Evolutionary conservation across 2,329 filamentous ascomycete genomes (phyloP).

Genomic region (Penicillium sp.): DNA sequence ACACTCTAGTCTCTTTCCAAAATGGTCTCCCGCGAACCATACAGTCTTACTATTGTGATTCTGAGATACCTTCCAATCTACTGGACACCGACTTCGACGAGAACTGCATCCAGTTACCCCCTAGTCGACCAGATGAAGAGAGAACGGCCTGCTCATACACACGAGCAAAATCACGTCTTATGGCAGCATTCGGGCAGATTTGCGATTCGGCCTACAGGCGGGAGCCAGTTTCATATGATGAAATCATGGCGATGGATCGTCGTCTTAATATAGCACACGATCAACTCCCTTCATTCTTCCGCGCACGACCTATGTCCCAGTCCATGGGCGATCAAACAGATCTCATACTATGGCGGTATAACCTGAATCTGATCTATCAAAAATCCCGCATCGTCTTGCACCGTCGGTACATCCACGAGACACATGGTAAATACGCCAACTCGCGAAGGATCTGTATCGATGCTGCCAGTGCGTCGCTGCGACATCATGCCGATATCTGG

Average conservation of each 20-base stretch:
- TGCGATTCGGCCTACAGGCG: conserved; percentile 38
- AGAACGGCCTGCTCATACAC: conserved; percentile 49
- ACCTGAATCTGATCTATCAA: conserved; percentile 53
- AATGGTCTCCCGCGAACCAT: conserved; percentile 64
- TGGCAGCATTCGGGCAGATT: conserved; percentile 39
- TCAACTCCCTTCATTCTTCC: conserved; percentile 22
- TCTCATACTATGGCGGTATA: conserved; percentile 54
- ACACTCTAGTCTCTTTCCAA: conserved; percentile 62
- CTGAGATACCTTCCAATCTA: conserved; percentile 58
- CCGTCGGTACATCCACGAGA: conserved; percentile 50
- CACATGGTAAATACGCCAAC: conserved; percentile 39
- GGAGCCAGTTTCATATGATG: conserved; percentile 35
- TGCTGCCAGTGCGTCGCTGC: conserved; percentile 50
- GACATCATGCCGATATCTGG: conserved; percentile 52
- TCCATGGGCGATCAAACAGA: conserved; percentile 51
- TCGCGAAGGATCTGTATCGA: conserved; percentile 50
- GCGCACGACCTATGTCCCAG: conserved; percentile 27
- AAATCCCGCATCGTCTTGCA: conserved; percentile 56
- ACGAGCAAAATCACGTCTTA: conserved; percentile 37
- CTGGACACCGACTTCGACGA: conserved; percentile 61
- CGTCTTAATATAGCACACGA: conserved; percentile 34
- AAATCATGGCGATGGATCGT: conserved; percentile 38
- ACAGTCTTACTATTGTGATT: conserved; percentile 61
- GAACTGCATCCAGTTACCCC: conserved; percentile 52
- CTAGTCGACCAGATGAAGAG: conserved; percentile 53